Evolutionary conservation across 2,329 filamentous ascomycete species (phyloP).

Genomic region (Aspergillus latus): DNA sequence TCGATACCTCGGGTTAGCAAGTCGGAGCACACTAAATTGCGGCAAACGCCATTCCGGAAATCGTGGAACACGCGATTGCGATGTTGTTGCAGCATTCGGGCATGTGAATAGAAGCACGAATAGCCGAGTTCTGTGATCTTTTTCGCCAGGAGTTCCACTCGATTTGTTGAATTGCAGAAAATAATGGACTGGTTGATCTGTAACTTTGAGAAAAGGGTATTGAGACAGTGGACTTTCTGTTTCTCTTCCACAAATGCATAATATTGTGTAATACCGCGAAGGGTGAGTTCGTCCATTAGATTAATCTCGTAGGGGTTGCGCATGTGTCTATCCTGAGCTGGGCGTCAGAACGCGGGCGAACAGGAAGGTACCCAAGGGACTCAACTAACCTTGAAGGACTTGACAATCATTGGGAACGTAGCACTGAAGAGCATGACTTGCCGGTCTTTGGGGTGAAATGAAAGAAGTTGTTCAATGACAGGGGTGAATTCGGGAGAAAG

Average conservation of each 20-base stretch:
- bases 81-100: conserved; percentile 94
- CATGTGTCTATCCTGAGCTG: conserved; percentile 81
- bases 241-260: conserved; percentile 99
- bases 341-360: background rate
- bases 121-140: conserved; percentile 99
- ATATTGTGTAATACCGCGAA: conserved; percentile 97
- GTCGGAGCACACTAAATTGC: conserved; percentile 97
- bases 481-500: conserved; percentile 95
- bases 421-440: conserved; percentile 99
- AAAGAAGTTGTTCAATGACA: conserved; percentile 91
- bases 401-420: conserved; percentile 95
- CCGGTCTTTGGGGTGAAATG: conserved; percentile 93
- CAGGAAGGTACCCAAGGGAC: background rate
- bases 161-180: conserved; percentile 99
- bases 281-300: conserved; percentile 97
- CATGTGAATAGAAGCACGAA: conserved; percentile 99
- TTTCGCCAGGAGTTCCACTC: conserved; percentile 94
- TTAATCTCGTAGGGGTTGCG: conserved; percentile 96
- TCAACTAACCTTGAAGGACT: conserved; percentile 71
- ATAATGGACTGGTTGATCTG: conserved; percentile 99
- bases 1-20: conserved; percentile 97
- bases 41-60: conserved; percentile 95
- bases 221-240: conserved; percentile 97
- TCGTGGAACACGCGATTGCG: conserved; percentile 99
- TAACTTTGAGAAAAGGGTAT: conserved; percentile 97